Base-by-base conservation (phyloP, 2,329 filamentous ascomycete genomes). In the Dactylellina parvicollis region DNA sequence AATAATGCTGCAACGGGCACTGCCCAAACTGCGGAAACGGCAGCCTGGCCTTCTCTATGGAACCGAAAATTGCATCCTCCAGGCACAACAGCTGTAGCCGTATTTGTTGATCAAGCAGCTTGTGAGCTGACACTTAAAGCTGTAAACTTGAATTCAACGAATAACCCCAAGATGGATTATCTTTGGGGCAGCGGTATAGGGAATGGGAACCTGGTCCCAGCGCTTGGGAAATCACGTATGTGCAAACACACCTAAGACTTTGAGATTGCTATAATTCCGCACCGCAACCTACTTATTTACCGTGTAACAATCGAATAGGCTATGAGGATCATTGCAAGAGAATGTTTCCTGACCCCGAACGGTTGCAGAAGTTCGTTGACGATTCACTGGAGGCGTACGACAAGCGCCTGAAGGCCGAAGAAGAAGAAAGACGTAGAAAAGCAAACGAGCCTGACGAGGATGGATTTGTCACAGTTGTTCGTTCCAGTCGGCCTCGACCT, bases 401-500 rank as follows among this genome's bases (percentile, higher is more conserved):
- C 82, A 86, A 79, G 82, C 91, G 84, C 82, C 90, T 86, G 84
- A 87, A 80, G 81, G 89, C 84, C 81, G 89, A 84, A 77, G 85
- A 79, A 76, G 88, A 83, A 82, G 85, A 83, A 79, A 90, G 82
- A 79, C 88, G 87, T 82, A 83, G 86, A 62, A 83, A 89, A 74
- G 88, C 91, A 73, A 89, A 90, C 76, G 89, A 92, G 78, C 92
- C 94, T 0, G 95, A 99, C 80, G 93, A 92, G 79, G 95, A 99
- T 80, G 95, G 95, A 1, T 99, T 99, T 80, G 86, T 98, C 52
- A 98, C 93, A 2, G 95, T 99, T 22, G 90, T 89, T 1, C 86
- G 91, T 61, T 92, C 92, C 24, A 85, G 85, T 71, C 84, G 89
- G 67, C 85, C 85, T 4, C 90, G 89, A n/a, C 88, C 91, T 0